Evolutionary conservation across 2,329 filamentous ascomycete genomes (phyloP).

Genomic region (Trichoderma sp.): DNA sequence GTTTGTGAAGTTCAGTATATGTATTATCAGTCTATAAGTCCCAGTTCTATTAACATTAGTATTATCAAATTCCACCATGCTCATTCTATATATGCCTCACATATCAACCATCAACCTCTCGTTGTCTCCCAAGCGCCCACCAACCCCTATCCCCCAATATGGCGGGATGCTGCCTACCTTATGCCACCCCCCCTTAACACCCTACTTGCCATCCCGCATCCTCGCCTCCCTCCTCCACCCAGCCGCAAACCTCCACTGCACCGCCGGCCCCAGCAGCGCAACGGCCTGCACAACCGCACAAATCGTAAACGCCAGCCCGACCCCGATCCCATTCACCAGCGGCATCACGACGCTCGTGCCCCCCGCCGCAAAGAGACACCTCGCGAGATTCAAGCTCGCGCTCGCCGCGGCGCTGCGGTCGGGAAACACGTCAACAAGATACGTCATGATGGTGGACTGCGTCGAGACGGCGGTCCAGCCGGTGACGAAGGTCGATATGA

Average conservation of each 20-base stretch:
- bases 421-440: slow-evolving; percentile 60
- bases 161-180: no score
- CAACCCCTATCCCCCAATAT: no score
- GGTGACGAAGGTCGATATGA: slow-evolving; percentile 50
- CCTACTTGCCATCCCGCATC: background rate
- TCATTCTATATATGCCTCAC: background rate
- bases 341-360: slow-evolving; percentile 55
- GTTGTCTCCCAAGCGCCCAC: no score
- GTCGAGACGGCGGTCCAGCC: slow-evolving; percentile 55
- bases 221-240: slow-evolving; percentile 13
- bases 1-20: background rate
- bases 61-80: background rate
- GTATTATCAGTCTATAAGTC: background rate
- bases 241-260: slow-evolving; percentile 18
- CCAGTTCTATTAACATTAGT: slow-evolving; percentile 7
- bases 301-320: slow-evolving; percentile 55
- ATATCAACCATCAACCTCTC: no score
- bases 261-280: slow-evolving; percentile 40
- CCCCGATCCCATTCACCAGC: slow-evolving; percentile 54
- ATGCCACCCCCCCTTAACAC: no score
- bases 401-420: slow-evolving; percentile 56
- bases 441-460: slow-evolving; percentile 54
- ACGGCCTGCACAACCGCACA: slow-evolving; percentile 48
- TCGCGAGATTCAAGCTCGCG: slow-evolving; percentile 58
- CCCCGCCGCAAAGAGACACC: slow-evolving; percentile 58